Evolutionary conservation across 1,139 yeast genomes (phyloP).

Genomic region (Debaryomyces coudertii): DNA sequence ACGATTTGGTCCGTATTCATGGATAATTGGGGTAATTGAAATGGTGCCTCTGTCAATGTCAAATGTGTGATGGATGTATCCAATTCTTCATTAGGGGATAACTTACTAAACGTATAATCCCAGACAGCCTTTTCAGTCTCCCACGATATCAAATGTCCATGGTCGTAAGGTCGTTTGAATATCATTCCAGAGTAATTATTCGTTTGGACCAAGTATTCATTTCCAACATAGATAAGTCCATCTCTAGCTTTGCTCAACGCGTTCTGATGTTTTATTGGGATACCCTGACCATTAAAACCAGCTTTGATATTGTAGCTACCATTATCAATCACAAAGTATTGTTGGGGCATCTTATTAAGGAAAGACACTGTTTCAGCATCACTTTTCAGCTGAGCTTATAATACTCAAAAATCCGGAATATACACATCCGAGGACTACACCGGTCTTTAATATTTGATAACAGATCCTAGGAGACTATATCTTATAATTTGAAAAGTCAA

Average conservation of each 20-base stretch:
- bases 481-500: background rate
- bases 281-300: slow-evolving; percentile 53
- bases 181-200: slow-evolving; percentile 76
- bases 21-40: slow-evolving; percentile 80
- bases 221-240: slow-evolving; percentile 71
- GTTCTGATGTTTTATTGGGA: slow-evolving; percentile 63
- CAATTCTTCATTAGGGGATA: slow-evolving; percentile 34
- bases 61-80: slow-evolving; percentile 56
- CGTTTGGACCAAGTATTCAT: slow-evolving; percentile 62
- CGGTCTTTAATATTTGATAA: background rate
- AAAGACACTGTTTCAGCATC: background rate
- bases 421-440: background rate
- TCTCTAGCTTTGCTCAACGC: slow-evolving; percentile 76
- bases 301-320: slow-evolving; percentile 85
- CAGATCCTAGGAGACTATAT: background rate
- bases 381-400: background rate
- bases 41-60: slow-evolving; percentile 75
- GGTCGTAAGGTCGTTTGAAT: slow-evolving; percentile 81
- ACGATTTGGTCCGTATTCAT: slow-evolving; percentile 88
- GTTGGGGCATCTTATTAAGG: slow-evolving; percentile 17
- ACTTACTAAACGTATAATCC: slow-evolving; percentile 66
- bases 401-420: background rate
- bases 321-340: slow-evolving; percentile 66
- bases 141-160: slow-evolving; percentile 91
- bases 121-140: slow-evolving; percentile 89